Conservation (phyloP, 352 stramenopile species). For the Phytophthora pseudosyringae region DNA sequence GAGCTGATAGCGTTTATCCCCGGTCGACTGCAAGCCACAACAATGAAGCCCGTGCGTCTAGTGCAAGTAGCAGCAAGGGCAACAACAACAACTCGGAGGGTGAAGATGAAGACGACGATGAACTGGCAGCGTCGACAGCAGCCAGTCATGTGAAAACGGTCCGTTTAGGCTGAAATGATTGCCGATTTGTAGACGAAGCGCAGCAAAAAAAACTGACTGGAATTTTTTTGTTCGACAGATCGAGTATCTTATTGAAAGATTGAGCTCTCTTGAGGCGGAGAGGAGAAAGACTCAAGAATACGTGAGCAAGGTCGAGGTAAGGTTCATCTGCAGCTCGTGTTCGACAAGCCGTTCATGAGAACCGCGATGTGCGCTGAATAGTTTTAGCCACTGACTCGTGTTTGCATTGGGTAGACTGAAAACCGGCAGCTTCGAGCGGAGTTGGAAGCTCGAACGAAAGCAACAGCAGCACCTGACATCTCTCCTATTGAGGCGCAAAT, state of each 20-base stretch:
- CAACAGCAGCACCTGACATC: slow-evolving; percentile 15
- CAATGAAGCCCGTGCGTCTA: background rate
- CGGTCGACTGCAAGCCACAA: background rate
- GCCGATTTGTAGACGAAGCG: background rate
- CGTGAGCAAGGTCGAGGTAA: slow-evolving; percentile 55
- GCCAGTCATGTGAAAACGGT: slow-evolving; percentile 53
- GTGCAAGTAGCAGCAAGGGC: slow-evolving; percentile 10
- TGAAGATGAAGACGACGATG: slow-evolving; percentile 16
- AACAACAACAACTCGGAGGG: slow-evolving; percentile 14
- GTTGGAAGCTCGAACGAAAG: slow-evolving; percentile 22
- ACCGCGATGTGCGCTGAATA: background rate
- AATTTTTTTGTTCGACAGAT: slow-evolving; percentile 41
- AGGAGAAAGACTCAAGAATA: slow-evolving; percentile 43
- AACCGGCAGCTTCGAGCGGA: slow-evolving; percentile 46
- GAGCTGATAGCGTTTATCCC: slow-evolving; percentile 12
- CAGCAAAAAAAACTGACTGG: background rate
- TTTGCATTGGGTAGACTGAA: slow-evolving; percentile 34
- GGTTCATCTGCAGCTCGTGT: background rate
- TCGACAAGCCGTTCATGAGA: background rate
- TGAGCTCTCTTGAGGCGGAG: slow-evolving; percentile 57
- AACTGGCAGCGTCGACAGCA: slow-evolving; percentile 7
- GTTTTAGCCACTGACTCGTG: background rate
- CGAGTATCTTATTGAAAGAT: slow-evolving; percentile 56
- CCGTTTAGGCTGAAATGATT: background rate
- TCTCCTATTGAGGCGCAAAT: slow-evolving; percentile 51